These are phyloP conservation scores for Ehretia macrophylla DNA, from an alignment of 257 asterid genomes.

Conservation along the genomic window DNA sequence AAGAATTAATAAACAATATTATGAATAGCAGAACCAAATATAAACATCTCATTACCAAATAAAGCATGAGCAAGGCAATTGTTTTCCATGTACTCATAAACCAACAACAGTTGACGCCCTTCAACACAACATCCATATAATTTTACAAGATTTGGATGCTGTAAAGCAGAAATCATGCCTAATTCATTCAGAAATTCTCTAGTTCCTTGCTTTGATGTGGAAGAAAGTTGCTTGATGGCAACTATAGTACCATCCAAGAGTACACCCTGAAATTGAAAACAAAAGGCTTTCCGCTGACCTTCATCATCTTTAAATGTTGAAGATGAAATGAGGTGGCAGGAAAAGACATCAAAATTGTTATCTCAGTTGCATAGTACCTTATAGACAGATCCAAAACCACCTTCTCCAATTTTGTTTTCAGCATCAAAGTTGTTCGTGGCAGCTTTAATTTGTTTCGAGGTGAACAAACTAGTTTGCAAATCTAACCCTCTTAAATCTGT, in stretches of 20 bases:
- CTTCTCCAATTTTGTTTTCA: constrained; percentile 5
- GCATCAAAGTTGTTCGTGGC: constrained; percentile 2
- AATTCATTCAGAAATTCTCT: not conserved
- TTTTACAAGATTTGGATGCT: not conserved
- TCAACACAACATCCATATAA: constrained; percentile 2
- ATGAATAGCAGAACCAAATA: not conserved
- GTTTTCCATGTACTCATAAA: constrained; percentile 10
- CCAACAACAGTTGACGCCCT: not conserved
- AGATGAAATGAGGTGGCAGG: not conserved
- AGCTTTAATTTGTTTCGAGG: not conserved
- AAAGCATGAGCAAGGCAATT: not conserved
- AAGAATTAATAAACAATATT: not conserved
- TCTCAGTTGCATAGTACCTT: not conserved
- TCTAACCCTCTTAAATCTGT: constrained; percentile 1
- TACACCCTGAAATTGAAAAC: not conserved
- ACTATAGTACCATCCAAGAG: not conserved
- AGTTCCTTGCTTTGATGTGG: constrained; percentile 3
- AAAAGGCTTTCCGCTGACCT: not conserved
- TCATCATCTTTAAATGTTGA: not conserved
- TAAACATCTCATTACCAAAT: not conserved
- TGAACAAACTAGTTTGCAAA: not conserved
- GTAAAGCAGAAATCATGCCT: constrained; percentile 1
- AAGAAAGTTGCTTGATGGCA: constrained; percentile 5
- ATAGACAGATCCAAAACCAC: constrained; percentile 7
- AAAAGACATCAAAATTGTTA: not conserved